Evolutionary conservation across 2,329 filamentous ascomycete genomes (phyloP), one percentile per base, ranked within the genome.

Genomic region (Claviceps sp.): DNA sequence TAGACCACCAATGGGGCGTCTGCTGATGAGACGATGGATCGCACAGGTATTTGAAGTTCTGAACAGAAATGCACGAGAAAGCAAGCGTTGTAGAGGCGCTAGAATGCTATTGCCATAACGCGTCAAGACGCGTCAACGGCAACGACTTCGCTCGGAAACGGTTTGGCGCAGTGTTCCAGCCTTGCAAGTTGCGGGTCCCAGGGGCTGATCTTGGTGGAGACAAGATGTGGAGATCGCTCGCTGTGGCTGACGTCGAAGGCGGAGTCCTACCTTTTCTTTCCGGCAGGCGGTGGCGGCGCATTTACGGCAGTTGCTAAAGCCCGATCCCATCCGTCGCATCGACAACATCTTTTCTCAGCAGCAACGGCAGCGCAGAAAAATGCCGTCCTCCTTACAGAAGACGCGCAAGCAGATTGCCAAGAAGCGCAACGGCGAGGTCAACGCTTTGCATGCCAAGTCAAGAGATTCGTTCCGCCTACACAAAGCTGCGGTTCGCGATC

Each of bases 341-440:
- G 29, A 34, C 9, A 34, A 11, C 29, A 34, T 34, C 29, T 11
- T 34, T 9, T 11, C 9, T 29, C 29, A 2, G 16, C 40, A 20
- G 22, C 17, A 40, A 9, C 46, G 51, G 22, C 42, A 39, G 22
- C 34, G 37, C 13, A 14, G 26, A 63, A 75, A 61, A 23, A 95
- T 95, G 89, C 79, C 87, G 14, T 85, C 82, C 63, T 80, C 83
- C 45, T 71, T 96, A 6, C 72, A 80, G 56, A 97, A 96, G 66
- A 86, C 93, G 20, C 80, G 86, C 56, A 97, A 97, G 71, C 82
- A 88, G 57, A 91, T 97, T 57, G 74, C 82, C 37, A 95, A 95
- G 73, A 96, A 96, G 77, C 82, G 85, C 58, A 80, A 82, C 57
- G 81, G 82, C 20, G 80, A 82, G 40, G 77, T 88, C 46, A 82